Percentiles rank a stretch among this genome's conserved stretches.
These are phyloP conservation scores for Phaeomoniella chlamydospora DNA, from an alignment of 2,329 filamentous ascomycete species.

Conservation along the genomic window DNA sequence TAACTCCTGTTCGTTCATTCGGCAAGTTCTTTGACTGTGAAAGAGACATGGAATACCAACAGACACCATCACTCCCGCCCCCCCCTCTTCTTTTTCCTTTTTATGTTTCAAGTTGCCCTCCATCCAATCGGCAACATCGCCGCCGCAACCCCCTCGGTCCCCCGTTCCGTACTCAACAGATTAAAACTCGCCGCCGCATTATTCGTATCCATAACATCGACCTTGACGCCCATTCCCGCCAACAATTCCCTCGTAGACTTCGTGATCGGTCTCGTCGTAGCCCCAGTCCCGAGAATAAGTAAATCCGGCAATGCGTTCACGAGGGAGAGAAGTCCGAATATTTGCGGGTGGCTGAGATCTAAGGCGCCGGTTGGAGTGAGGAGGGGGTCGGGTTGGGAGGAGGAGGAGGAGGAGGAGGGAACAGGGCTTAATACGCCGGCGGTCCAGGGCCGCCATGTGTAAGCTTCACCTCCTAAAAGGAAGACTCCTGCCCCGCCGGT, in stretches of 20 bases:
- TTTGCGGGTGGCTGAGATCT: background rate
- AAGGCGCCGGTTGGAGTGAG: background rate
- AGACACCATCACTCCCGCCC: no score
- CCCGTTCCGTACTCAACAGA: conserved; percentile 82
- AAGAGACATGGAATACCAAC: no score
- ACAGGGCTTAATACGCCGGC: background rate
- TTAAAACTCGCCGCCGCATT: conserved; percentile 95
- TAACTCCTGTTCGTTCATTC: no score
- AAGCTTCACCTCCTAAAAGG: conserved; percentile 75
- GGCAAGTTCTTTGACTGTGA: no score
- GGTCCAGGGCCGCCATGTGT: conserved; percentile 72
- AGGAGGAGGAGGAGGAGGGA: background rate
- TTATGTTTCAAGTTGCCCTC: conserved; percentile 15
- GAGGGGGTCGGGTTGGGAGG: background rate
- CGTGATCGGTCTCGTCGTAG: conserved; percentile 59
- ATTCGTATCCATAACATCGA: conserved; percentile 82
- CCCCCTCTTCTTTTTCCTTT: no score
- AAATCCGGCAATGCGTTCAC: conserved; percentile 45
- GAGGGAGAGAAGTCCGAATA: conserved; percentile 10
- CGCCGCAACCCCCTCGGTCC: conserved; percentile 59
- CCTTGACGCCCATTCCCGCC: conserved; percentile 58
- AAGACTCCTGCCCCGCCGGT: conserved; percentile 51
- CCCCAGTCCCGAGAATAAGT: conserved; percentile 76
- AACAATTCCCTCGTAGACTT: conserved; percentile 59
- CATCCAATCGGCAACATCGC: conserved; percentile 79